Evolutionary conservation across 257 asterid species (phyloP).

Genomic region (Gentiana macrophylla): DNA sequence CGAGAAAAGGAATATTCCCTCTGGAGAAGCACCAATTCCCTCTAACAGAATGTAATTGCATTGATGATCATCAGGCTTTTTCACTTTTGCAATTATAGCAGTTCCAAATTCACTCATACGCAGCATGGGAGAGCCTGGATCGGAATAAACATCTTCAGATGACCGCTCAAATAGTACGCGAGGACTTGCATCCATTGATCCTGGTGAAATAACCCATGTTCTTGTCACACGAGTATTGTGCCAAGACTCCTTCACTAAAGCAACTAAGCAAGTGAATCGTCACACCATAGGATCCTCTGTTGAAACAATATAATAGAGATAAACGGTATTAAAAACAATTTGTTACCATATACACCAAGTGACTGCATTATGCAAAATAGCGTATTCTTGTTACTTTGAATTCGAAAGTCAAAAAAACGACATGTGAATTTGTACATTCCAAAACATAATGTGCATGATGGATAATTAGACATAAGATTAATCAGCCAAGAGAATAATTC

Average conservation of each 20-base stretch:
- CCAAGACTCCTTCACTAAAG: conserved; percentile 96
- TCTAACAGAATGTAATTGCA: conserved; percentile 53
- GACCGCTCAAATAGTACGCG: conserved; percentile 91
- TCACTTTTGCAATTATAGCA: conserved; percentile 80
- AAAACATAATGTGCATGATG: too few relatives aligned
- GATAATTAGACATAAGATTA: not conserved
- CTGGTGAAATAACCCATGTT: conserved; percentile 85
- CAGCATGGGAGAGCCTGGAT: conserved; percentile 96
- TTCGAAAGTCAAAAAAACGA: too few relatives aligned
- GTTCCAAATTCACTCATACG: conserved; percentile 80
- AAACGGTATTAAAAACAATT: conserved; percentile 10
- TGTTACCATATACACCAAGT: not conserved
- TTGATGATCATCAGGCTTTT: conserved; percentile 60
- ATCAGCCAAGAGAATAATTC: conserved; percentile 1
- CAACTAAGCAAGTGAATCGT: conserved; percentile 48
- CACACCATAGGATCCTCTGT: conserved; percentile 91
- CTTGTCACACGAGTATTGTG: conserved; percentile 64
- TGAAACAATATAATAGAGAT: conserved; percentile 14
- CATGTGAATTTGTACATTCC: too few relatives aligned
- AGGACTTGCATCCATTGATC: conserved; percentile 45
- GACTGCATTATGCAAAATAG: too few relatives aligned
- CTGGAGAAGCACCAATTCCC: conserved; percentile 97
- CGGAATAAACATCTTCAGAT: conserved; percentile 97
- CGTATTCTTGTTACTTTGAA: too few relatives aligned
- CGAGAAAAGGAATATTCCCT: conserved; percentile 81